phyloP scores from a whole-genome alignment of 208 protist genomes.

The Herpetomonas tarakana region DNA sequence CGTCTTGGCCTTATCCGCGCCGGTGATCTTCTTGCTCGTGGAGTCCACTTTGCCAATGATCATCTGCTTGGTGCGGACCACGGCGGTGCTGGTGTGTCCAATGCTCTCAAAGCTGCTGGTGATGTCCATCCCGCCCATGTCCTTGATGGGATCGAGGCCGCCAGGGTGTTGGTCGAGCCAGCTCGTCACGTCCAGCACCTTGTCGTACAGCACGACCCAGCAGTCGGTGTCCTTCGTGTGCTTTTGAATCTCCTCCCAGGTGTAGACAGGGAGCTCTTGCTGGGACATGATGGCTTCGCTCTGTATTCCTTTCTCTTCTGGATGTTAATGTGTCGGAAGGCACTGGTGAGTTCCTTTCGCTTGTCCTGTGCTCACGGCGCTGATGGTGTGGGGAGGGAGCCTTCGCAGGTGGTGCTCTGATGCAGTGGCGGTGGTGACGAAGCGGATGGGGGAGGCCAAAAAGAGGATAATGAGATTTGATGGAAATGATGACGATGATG shows the following conservation, averaged over 20 bases:
- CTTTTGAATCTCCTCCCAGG: slow-evolving; percentile 87
- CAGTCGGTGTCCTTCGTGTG: slow-evolving; percentile 88
- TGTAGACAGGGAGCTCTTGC: slow-evolving; percentile 44
- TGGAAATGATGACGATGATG: slow-evolving; percentile 8
- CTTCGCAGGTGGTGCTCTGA: too few relatives aligned
- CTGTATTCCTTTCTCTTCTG: slow-evolving; percentile 1
- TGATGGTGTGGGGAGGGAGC: too few relatives aligned
- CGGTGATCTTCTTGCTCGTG: slow-evolving; percentile 18
- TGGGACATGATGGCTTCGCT: slow-evolving; percentile 34
- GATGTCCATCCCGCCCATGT: slow-evolving; percentile 74
- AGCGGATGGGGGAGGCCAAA: neutral
- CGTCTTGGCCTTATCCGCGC: slow-evolving; percentile 6
- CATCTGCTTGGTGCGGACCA: slow-evolving; percentile 56
- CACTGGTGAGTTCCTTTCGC: too few relatives aligned
- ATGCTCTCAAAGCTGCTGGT: slow-evolving; percentile 85
- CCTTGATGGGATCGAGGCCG: slow-evolving; percentile 82
- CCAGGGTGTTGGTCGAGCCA: slow-evolving; percentile 91
- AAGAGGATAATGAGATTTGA: slow-evolving; percentile 8
- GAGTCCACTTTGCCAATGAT: slow-evolving; percentile 74
- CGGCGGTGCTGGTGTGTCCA: slow-evolving; percentile 64
- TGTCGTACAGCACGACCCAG: slow-evolving; percentile 92
- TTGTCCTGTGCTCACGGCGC: too few relatives aligned
- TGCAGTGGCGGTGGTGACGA: too few relatives aligned
- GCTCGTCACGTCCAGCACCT: slow-evolving; percentile 89
- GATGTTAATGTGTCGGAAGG: slow-evolving; percentile 1